Percentiles rank a stretch among this genome's conserved stretches.
These are phyloP conservation scores for Rugonectria rugulosa DNA, from an alignment of 2,329 filamentous ascomycete species.

Conservation along the genomic window DNA sequence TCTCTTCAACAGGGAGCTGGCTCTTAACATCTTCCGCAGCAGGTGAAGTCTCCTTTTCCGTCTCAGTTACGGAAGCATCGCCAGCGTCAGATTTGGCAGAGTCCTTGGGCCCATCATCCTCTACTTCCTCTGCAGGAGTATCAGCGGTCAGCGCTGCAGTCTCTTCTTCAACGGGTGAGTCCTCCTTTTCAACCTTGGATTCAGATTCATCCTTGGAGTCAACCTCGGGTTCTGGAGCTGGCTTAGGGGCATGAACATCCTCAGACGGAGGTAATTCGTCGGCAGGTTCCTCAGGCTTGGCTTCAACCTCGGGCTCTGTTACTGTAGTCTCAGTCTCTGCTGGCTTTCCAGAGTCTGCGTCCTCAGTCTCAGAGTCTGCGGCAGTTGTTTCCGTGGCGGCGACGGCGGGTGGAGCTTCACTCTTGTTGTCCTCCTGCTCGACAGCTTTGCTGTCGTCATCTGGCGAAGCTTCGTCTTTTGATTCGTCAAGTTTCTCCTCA, in stretches of 20 bases:
- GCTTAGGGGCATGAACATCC: conserved; percentile 6
- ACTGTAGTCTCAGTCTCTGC: conserved; percentile 5
- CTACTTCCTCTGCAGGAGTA: neutral
- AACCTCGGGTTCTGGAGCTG: conserved; percentile 1
- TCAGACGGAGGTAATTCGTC: conserved; percentile 5
- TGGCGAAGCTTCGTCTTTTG: neutral
- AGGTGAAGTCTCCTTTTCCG: neutral
- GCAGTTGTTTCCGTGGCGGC: conserved; percentile 6
- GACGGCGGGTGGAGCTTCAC: conserved; percentile 3
- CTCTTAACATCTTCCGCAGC: neutral
- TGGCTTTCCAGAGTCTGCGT: conserved; percentile 2
- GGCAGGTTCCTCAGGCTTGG: neutral
- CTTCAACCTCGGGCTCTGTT: conserved; percentile 8
- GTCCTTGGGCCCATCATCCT: neutral
- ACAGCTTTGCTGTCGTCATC: conserved; percentile 1
- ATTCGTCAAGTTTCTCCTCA: conserved; percentile 5
- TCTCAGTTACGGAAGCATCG: too few relatives aligned
- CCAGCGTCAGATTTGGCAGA: neutral
- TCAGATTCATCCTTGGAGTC: conserved; percentile 1
- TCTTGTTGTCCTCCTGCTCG: conserved; percentile 14
- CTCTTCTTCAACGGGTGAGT: conserved; percentile 9
- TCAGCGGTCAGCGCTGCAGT: too few relatives aligned
- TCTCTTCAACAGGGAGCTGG: neutral
- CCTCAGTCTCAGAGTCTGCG: conserved; percentile 7
- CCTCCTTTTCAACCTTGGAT: too few relatives aligned